A percentile compares a stretch with the other conserved stretches of the same genome.
These are phyloP conservation scores for Excoecaria agallocha DNA, from an alignment of 345 rosid species.

Conservation along the genomic window DNA sequence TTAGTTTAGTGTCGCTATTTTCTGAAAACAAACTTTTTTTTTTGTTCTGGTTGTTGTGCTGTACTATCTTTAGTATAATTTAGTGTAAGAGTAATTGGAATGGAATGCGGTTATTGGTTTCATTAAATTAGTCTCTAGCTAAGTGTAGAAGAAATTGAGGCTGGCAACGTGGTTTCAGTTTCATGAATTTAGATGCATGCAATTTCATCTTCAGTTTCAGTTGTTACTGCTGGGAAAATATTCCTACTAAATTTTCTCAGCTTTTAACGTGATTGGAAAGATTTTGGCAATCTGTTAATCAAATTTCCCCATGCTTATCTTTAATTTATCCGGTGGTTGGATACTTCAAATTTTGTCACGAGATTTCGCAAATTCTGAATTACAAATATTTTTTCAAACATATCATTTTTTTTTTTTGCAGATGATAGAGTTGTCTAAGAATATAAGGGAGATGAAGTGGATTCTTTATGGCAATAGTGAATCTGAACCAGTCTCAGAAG, in stretches of 20 bases:
- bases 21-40: too few species aligned
- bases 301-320: background rate
- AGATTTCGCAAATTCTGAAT: background rate
- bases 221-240: background rate
- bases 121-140: background rate
- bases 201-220: background rate
- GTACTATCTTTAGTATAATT: too few species aligned
- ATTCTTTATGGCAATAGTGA: conserved; percentile 95
- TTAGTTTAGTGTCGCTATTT: too few species aligned
- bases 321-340: background rate
- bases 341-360: background rate
- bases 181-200: background rate
- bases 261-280: background rate
- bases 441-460: conserved; percentile 76
- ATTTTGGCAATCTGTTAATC: background rate
- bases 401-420: conserved; percentile 18
- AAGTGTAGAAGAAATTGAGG: background rate
- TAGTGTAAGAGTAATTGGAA: too few species aligned
- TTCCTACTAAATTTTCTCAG: background rate
- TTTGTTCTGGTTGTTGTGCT: too few species aligned
- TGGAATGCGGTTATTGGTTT: too few species aligned
- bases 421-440: conserved; percentile 82
- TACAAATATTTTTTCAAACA: background rate
- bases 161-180: background rate
- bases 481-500: conserved; percentile 91